Base-by-base conservation (phyloP, 1,284 basidiomycete genomes). In the Austroboletus novae-zelandiae region DNA sequence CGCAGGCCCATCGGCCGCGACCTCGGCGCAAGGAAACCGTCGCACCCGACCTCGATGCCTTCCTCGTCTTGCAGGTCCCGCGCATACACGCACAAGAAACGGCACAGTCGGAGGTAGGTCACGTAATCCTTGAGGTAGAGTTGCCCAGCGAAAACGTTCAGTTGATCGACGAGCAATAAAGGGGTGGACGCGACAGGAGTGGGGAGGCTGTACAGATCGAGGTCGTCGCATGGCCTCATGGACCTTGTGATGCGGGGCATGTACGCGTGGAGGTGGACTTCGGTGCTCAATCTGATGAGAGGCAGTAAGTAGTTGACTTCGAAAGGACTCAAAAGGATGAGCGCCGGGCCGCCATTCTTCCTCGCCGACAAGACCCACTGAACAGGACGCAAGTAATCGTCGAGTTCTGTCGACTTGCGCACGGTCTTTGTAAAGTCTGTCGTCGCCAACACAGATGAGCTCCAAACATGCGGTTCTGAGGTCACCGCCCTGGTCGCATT, bases 251-350 rank as follows among this genome's bases (percentile, higher is more conserved):
- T 23, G 20, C 20, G 20, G 20, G 20, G 20, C 20, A 5, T 23
- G 20, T 23, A 23, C 20, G 5, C 20, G 20, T 23, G 20, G 4
- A 23, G 31, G 14, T 32, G 31, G 4, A 14, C 31, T 10, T 32
- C 7, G 10, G 9, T 32, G 31, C 31, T 32, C 9, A 6, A 32
- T 32, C 31, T 9, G 31, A 32, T 9, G 4, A 4, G 14, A 32
- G 69, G 68, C 4, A 80, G 60, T 23, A 80, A 62, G 37, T 51
- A 48, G 42, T 79, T 68, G 37, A 59, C 74, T 51, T 81, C 78
- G 47, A 59, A 69, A 1, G 79, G 76, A 52, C 79, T 80, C 45
- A 78, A 45, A n/a, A 72, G 52, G 27, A 81, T 66, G 0, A 75
- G 54, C 3, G 60, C 50, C 0, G 45, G 42, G 5, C 37, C 41